A percentile compares a stretch with the other conserved stretches of the same genome.
phyloP scores from a whole-genome alignment of 306 rosid species.

The Clitoria ternatea region DNA sequence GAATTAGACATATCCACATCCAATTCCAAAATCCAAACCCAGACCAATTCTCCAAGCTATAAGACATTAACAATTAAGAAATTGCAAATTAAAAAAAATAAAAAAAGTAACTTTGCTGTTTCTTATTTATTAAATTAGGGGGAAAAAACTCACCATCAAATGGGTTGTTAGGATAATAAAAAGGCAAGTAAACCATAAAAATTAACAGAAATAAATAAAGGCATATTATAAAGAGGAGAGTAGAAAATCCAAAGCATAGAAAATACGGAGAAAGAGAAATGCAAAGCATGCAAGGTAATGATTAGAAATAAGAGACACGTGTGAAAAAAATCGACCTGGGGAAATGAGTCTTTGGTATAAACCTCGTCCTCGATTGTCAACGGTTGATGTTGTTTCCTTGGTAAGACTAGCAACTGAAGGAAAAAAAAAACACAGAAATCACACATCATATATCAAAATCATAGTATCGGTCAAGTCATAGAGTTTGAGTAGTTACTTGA shows the following conservation, averaged over 20 bases:
- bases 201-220: neutral
- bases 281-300: slow-evolving; percentile 38
- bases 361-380: slow-evolving; percentile 47
- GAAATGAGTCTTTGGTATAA: slow-evolving; percentile 34
- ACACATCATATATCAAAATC: no score
- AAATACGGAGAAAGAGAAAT: slow-evolving; percentile 18
- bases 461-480: no score
- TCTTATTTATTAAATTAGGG: neutral
- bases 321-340: slow-evolving; percentile 46
- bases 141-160: neutral
- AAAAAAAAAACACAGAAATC: neutral
- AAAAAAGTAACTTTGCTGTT: slow-evolving; percentile 6
- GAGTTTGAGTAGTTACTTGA: no score
- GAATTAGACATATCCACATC: neutral
- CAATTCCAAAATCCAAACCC: slow-evolving; percentile 23
- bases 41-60: neutral
- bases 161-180: slow-evolving; percentile 15
- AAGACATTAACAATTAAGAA: neutral
- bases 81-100: slow-evolving; percentile 21
- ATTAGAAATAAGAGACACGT: slow-evolving; percentile 34
- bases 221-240: neutral
- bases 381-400: slow-evolving; percentile 1
- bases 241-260: neutral
- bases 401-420: slow-evolving; percentile 21
- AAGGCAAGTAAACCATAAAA: neutral